Evolutionary conservation across 805 yeast genomes (phyloP), one percentile per base, ranked within the genome.

Genomic region (Barnettozyma vustinii): DNA sequence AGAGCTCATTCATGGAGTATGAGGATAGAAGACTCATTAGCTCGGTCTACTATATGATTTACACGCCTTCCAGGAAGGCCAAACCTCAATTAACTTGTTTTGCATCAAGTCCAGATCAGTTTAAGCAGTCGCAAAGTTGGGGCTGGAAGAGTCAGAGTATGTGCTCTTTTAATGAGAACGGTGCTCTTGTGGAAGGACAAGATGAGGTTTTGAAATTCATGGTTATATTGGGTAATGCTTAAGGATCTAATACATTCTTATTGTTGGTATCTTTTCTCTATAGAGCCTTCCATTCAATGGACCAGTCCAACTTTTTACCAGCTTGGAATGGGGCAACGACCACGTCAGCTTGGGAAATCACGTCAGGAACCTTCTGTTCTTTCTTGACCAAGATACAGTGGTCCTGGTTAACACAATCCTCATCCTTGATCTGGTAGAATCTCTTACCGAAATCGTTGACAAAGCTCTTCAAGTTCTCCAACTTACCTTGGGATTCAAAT

Each of bases 281-380:
- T 9, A 37, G 26, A 18, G 48, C 16, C 42, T 73, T 65, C 97
- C 97, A 91, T 66, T 84, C 86, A 5, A 80, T 76, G 9, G 79
- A 66, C 89, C 95, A 92, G 30, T 72, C 61, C 44, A 92, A 73
- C 48, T 72, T 75, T 46, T 84, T 81, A 16, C 96, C 96, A 8
- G 97, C 90, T 57, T 74, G 76, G 75, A 92, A 92, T 9, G 97
- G 98, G 16, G 89, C 92, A 32, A 86, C 83, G 13, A 72, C 76
- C 26, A 79, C 61, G 13, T 69, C 72, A 53, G 66, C 72, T 15
- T 72, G 71, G 5, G 70, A 60, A 42, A 84, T 69, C 1, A 72
- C 57, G 36, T 81, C 82, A 1, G 96, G 96, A 12, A 91, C 80
- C 2, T 58, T 60, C 52, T 68, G 72, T 27, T 73, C 70, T 48